Conservation (phyloP, 495 filamentous ascomycete species). For the Penicillium bovifimosum region DNA sequence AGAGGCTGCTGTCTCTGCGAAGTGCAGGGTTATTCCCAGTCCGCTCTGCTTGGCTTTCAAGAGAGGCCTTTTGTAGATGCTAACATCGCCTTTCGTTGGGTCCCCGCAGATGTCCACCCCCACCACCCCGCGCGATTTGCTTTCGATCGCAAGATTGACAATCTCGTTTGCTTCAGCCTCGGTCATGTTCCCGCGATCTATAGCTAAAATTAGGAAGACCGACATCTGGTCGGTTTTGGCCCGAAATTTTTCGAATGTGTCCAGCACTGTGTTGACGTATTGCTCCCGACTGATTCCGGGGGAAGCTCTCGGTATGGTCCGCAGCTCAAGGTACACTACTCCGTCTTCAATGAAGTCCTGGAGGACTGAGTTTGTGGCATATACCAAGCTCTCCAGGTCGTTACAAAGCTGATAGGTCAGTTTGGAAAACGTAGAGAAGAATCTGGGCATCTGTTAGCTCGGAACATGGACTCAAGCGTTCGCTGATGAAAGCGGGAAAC, state of each 20-base stretch:
- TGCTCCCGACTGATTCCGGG: slow-evolving; percentile 51
- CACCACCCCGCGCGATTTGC: slow-evolving; percentile 55
- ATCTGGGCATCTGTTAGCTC: slow-evolving; percentile 33
- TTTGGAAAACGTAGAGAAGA: slow-evolving; percentile 73
- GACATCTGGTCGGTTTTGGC: slow-evolving; percentile 35
- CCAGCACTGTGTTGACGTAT: slow-evolving; percentile 63
- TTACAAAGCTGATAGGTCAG: slow-evolving; percentile 73
- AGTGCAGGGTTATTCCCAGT: slow-evolving; percentile 68
- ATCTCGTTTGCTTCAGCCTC: slow-evolving; percentile 51
- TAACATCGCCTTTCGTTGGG: slow-evolving; percentile 56
- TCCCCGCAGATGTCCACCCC: slow-evolving; percentile 80
- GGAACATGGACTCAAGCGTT: background rate
- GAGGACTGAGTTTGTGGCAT: slow-evolving; percentile 66
- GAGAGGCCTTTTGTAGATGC: slow-evolving; percentile 52
- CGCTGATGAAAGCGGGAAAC: background rate
- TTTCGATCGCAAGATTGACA: slow-evolving; percentile 56
- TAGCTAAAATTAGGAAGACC: slow-evolving; percentile 64
- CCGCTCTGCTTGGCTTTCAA: slow-evolving; percentile 45
- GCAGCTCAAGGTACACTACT: slow-evolving; percentile 74
- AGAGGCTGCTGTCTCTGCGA: slow-evolving; percentile 59
- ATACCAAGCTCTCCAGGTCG: slow-evolving; percentile 49
- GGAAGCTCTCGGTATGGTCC: slow-evolving; percentile 69
- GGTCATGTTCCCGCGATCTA: slow-evolving; percentile 61
- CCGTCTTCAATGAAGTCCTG: slow-evolving; percentile 64
- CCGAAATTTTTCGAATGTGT: slow-evolving; percentile 47